Conservation (phyloP, 768 basidiomycete genomes). For the Clitopilus hobsonii region DNA sequence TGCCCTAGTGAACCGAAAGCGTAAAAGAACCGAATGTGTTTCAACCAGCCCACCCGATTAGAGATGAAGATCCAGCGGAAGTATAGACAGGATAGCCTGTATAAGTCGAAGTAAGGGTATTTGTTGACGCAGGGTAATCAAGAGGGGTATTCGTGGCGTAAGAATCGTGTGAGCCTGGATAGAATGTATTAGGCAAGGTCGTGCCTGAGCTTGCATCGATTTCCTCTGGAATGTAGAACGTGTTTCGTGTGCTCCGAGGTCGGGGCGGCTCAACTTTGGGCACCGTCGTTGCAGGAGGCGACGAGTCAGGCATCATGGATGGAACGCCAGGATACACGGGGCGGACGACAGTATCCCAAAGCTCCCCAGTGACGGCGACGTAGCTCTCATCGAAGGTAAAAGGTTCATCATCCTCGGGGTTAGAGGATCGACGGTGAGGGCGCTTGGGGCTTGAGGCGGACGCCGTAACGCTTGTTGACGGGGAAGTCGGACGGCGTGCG, state of each 20-base stretch:
- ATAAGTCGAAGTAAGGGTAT: conserved; percentile 14
- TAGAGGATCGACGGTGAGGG: conserved; percentile 12
- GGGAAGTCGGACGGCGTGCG: not conserved
- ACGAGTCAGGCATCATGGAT: conserved; percentile 5
- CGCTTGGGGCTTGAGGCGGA: conserved; percentile 5
- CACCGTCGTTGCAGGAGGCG: too few species aligned
- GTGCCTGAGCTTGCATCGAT: not conserved
- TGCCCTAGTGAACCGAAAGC: conserved; percentile 4
- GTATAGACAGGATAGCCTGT: too few species aligned
- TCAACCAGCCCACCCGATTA: conserved; percentile 47
- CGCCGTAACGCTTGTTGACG: not conserved
- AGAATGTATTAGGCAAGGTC: not conserved
- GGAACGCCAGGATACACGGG: conserved; percentile 29
- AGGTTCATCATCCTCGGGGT: conserved; percentile 26
- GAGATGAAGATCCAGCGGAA: conserved; percentile 30
- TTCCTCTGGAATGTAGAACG: not conserved
- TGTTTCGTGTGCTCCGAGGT: not conserved
- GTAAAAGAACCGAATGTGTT: conserved; percentile 9
- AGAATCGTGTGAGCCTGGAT: not conserved
- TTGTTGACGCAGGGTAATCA: conserved; percentile 2
- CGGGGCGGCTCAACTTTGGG: conserved; percentile 11
- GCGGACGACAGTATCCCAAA: conserved; percentile 29
- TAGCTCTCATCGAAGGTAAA: conserved; percentile 32
- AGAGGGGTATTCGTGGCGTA: not conserved
- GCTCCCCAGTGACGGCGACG: conserved; percentile 26